These are phyloP conservation scores for Podospora pseudopauciseta DNA, from an alignment of 495 filamentous ascomycete genomes.

Conservation along the genomic window DNA sequence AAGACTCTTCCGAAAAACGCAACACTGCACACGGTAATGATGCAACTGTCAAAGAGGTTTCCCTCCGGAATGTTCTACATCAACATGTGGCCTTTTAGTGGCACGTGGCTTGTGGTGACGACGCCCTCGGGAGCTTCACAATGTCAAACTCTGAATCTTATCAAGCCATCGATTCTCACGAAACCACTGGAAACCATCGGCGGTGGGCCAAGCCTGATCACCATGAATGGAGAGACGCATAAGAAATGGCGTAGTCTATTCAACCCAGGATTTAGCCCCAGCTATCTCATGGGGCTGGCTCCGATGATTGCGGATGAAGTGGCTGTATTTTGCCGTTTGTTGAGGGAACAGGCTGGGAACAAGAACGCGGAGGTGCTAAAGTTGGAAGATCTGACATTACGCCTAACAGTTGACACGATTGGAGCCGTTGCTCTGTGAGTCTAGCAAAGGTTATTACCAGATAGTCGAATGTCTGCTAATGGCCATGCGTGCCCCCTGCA, in stretches of 20 bases:
- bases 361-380: slow-evolving; percentile 32
- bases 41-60: no score
- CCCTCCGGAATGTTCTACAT: slow-evolving; percentile 33
- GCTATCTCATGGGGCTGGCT: slow-evolving; percentile 39
- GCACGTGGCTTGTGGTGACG: slow-evolving; percentile 27
- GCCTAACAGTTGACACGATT: slow-evolving; percentile 1
- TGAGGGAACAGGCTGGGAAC: slow-evolving; percentile 26
- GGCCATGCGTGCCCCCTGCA: no score
- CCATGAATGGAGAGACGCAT: slow-evolving; percentile 38
- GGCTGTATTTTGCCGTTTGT: slow-evolving; percentile 31
- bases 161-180: neutral
- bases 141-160: no score
- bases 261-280: slow-evolving; percentile 45
- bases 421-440: neutral
- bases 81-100: slow-evolving; percentile 43
- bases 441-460: no score
- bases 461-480: no score
- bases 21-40: no score
- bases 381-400: slow-evolving; percentile 26
- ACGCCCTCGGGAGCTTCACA: no score
- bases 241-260: slow-evolving; percentile 41
- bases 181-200: slow-evolving; percentile 29
- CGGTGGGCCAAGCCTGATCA: slow-evolving; percentile 34
- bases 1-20: no score
- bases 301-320: slow-evolving; percentile 42